Evolutionary conservation across 2,329 filamentous ascomycete genomes (phyloP).

Genomic region (Incumbomyces lentus): DNA sequence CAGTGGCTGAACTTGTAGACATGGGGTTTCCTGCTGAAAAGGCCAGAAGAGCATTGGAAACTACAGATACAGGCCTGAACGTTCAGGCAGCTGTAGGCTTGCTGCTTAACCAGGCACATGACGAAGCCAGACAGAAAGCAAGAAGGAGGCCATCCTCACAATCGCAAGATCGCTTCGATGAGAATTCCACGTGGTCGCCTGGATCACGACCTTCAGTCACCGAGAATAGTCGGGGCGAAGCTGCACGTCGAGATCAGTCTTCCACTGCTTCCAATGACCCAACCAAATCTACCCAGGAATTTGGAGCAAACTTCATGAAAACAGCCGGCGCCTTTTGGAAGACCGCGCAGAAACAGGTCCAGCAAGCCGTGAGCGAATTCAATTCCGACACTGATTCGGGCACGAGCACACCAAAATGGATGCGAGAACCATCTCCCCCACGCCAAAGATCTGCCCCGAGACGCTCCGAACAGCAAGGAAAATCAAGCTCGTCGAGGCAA

Average conservation of each 20-base stretch:
- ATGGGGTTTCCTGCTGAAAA: conserved; percentile 88
- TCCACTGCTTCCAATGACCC: conserved; percentile 46
- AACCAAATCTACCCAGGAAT: conserved; percentile 66
- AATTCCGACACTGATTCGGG: conserved; percentile 58
- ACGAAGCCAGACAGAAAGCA: conserved; percentile 64
- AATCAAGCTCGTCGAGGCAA: conserved; percentile 8
- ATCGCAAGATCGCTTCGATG: conserved; percentile 19
- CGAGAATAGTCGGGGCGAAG: not conserved
- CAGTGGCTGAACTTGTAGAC: conserved; percentile 79
- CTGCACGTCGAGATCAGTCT: conserved; percentile 7
- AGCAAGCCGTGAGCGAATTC: conserved; percentile 84
- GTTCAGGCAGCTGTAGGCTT: conserved; percentile 80
- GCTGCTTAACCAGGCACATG: conserved; percentile 83
- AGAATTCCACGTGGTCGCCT: not conserved
- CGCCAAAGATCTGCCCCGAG: conserved; percentile 15
- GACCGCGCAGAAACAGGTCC: conserved; percentile 80
- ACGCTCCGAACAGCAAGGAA: conserved; percentile 7
- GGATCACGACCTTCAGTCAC: conserved; percentile 7
- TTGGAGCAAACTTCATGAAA: conserved; percentile 79
- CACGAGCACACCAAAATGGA: conserved; percentile 82
- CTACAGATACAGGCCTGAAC: conserved; percentile 68
- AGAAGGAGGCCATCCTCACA: conserved; percentile 21
- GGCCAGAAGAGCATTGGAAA: conserved; percentile 66
- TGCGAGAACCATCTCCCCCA: conserved; percentile 55
- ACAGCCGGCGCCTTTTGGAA: conserved; percentile 95